These are phyloP conservation scores for Tephrocybe sp. DNA, from an alignment of 768 basidiomycete genomes.

Conservation along the genomic window DNA sequence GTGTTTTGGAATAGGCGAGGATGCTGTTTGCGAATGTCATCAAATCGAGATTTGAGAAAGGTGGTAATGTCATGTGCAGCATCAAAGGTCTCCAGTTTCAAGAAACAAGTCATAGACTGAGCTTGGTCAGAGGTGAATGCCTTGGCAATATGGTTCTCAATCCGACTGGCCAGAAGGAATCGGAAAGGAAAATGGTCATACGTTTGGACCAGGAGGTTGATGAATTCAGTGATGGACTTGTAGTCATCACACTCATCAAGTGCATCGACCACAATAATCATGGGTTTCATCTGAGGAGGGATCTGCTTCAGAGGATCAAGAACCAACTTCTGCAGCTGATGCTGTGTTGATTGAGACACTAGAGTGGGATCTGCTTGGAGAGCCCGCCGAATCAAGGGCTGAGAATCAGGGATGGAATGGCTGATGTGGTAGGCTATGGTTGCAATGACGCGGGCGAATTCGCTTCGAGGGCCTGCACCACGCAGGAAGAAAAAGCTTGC, in stretches of 20 bases:
- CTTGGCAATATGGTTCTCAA: neutral
- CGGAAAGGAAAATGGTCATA: neutral
- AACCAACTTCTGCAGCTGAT: neutral
- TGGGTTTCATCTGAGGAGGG: neutral
- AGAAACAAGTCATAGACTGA: neutral
- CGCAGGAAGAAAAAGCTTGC: slow-evolving; percentile 8
- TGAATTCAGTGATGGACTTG: neutral
- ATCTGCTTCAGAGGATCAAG: neutral
- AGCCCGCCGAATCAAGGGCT: neutral
- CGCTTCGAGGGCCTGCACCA: neutral
- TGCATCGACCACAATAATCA: neutral
- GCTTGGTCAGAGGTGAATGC: neutral
- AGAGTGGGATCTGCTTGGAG: neutral
- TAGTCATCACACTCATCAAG: neutral
- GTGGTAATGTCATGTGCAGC: neutral
- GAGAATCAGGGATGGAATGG: neutral
- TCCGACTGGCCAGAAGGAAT: neutral
- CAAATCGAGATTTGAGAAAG: neutral
- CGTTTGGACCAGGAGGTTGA: neutral
- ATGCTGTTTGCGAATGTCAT: neutral
- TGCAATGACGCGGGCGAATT: neutral
- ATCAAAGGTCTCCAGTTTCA: neutral
- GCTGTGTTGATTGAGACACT: neutral
- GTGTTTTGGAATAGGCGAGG: neutral
- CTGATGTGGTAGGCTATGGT: slow-evolving; percentile 4